Evolutionary conservation across 148 eudicot genomes (phyloP).

Genomic region (Bassia scoparia): DNA sequence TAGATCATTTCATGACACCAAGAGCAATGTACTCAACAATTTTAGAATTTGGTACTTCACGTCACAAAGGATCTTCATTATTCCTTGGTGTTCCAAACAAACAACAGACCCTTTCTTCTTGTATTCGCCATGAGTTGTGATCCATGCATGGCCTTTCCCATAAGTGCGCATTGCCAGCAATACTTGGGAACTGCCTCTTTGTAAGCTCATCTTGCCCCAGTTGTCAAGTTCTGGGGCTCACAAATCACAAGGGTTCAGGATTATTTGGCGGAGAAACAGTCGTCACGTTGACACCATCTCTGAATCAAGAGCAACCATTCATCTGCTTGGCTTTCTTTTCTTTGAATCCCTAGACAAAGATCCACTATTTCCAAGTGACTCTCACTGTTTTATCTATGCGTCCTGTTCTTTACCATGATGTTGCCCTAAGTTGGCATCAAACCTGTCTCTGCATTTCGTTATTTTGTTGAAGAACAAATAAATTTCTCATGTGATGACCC

Average conservation of each 20-base stretch:
- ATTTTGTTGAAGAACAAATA: constrained; percentile 28
- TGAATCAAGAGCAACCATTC: constrained; percentile 60
- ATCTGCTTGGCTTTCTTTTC: constrained; percentile 28
- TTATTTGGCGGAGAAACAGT: constrained; percentile 26
- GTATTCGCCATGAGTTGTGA: constrained; percentile 51
- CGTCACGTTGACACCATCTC: constrained; percentile 54
- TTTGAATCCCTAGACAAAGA: constrained; percentile 21
- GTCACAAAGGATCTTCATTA: constrained; percentile 31
- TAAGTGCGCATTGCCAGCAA: constrained; percentile 77
- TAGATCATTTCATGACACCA: too few relatives aligned
- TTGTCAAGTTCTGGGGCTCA: constrained; percentile 53
- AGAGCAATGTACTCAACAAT: too few relatives aligned
- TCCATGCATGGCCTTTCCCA: constrained; percentile 77
- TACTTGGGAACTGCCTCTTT: constrained; percentile 72
- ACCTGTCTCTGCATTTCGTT: constrained; percentile 20
- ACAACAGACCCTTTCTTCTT: constrained; percentile 57
- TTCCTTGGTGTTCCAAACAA: constrained; percentile 63
- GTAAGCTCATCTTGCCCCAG: constrained; percentile 41
- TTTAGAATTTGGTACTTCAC: too few relatives aligned
- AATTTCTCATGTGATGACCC: constrained; percentile 42
- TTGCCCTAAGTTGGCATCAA: constrained; percentile 19
- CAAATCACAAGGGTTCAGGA: constrained; percentile 47
- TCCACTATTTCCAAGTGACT: constrained; percentile 14
- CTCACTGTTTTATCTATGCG: constrained; percentile 20
- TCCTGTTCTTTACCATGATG: constrained; percentile 29